Percentiles rank a stretch among this genome's conserved stretches.
phyloP scores from a whole-genome alignment of 1,139 yeast genomes.

The Geotrichum klebahnii region DNA sequence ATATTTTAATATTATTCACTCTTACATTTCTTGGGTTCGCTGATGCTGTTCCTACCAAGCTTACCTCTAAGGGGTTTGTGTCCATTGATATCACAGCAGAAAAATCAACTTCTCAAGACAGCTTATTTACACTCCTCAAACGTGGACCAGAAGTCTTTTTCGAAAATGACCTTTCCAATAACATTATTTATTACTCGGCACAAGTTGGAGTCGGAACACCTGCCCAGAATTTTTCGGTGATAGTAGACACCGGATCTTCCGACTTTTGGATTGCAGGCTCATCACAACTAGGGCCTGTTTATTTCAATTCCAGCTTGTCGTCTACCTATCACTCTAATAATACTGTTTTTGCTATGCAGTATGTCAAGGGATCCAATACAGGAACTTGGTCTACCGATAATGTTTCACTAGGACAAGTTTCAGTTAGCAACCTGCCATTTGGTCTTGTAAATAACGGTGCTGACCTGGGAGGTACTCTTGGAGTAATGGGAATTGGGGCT shows the following conservation, averaged over 20 bases:
- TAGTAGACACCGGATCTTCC: constrained; percentile 44
- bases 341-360: constrained; percentile 15
- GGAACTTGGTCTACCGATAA: constrained; percentile 20
- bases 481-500: constrained; percentile 20
- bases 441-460: constrained; percentile 16
- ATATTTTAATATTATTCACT: not conserved
- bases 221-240: constrained; percentile 35
- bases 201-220: constrained; percentile 42
- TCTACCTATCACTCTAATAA: constrained; percentile 8
- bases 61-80: constrained; percentile 5
- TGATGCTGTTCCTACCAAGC: not conserved
- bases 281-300: constrained; percentile 21
- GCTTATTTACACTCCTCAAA: constrained; percentile 1
- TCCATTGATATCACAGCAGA: constrained; percentile 8
- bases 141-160: constrained; percentile 5
- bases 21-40: not conserved
- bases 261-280: constrained; percentile 42
- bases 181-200: constrained; percentile 25
- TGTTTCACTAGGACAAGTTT: constrained; percentile 7
- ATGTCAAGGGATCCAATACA: constrained; percentile 18
- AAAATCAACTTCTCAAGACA: constrained; percentile 3
- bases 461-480: constrained; percentile 17
- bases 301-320: constrained; percentile 2
- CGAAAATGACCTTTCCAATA: constrained; percentile 17
- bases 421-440: constrained; percentile 13